Base-by-base conservation (phyloP, 2,329 filamentous ascomycete genomes). In the Aureobasidium zeae region DNA sequence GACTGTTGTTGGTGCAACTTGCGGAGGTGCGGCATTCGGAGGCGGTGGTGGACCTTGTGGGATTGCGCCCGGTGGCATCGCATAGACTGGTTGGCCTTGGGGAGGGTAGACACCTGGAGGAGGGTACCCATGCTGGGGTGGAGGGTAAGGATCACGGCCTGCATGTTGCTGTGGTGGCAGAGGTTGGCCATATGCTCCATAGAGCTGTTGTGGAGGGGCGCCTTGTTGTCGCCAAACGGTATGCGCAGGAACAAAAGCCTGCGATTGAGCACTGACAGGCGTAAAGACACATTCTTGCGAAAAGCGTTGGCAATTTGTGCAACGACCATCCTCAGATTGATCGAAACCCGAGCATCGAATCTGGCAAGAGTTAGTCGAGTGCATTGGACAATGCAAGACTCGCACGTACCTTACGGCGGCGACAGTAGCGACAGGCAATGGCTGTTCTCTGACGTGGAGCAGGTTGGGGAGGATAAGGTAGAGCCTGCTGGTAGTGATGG, bases 231-330 rank as follows among this genome's bases (percentile, higher is more conserved):
- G 65, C 62, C 65, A 83, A 46, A 79, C 76, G 5, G 80, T 78
- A 57, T 83, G 78, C 8, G 79, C 80, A 6, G 81, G 81, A 24
- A 85, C 81, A 56, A 85, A 85, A 9, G 81, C 81, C 60, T 83
- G 80, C 7, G 79, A 77, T 63, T 84, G 80, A 9, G 79, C 81
- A 3, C 79, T 83, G 17, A 86, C 81, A 2, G 81, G 81, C 1
- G 80, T 84, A 62, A 86, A 86, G 62, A 86, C 77, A 63, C 81
- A 86, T 58, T 83, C 79, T 62, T 85, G 81, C 51, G 81, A 80
- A 64, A 85, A 86, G 35, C 81, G 71, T 51, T 79, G 70, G 58
- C 81, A 86, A 60, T 85, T 85, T 55, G 72, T 76, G 67, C 81
- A 86, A 48, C 79, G 76, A 48, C 81, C 81, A 60, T 84, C 78